phyloP scores from a whole-genome alignment of 2,329 filamentous ascomycete species.

The Parafenestella ontariensis region DNA sequence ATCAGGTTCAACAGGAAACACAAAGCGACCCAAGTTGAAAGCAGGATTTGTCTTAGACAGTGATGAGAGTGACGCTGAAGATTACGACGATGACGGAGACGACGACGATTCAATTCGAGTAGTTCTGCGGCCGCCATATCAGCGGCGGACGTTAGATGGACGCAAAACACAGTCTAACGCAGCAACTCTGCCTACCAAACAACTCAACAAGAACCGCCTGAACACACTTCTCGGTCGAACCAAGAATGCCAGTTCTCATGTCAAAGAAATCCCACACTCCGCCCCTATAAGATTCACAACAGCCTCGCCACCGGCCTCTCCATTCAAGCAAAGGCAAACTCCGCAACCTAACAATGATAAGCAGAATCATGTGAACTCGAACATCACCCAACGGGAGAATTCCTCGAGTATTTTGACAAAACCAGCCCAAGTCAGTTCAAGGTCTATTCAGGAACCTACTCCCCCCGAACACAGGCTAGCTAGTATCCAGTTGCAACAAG shows the following conservation, averaged over 20 bases:
- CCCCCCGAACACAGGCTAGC: neutral
- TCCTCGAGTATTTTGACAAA: neutral
- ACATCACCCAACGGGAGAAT: neutral
- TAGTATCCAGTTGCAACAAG: neutral
- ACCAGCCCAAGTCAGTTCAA: neutral
- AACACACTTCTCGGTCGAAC: slow-evolving; percentile 5
- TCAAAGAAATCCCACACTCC: neutral
- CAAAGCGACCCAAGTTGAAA: slow-evolving; percentile 9
- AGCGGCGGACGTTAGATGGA: neutral
- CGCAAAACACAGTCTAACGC: neutral
- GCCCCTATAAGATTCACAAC: neutral
- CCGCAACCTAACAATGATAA: neutral
- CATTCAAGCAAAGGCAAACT: neutral
- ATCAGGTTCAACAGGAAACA: neutral
- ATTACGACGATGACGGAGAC: neutral
- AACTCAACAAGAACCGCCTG: slow-evolving; percentile 8
- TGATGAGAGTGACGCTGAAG: slow-evolving; percentile 5
- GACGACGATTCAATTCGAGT: neutral
- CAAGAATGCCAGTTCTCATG: neutral
- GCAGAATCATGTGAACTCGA: neutral
- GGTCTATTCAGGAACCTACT: neutral
- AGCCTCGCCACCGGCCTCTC: neutral
- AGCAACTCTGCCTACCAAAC: slow-evolving; percentile 1
- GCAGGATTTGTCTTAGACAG: slow-evolving; percentile 18
- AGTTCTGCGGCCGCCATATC: neutral